These are phyloP conservation scores for Thalassiosira mediterranea DNA, from an alignment of 352 stramenopile species.

Conservation along the genomic window DNA sequence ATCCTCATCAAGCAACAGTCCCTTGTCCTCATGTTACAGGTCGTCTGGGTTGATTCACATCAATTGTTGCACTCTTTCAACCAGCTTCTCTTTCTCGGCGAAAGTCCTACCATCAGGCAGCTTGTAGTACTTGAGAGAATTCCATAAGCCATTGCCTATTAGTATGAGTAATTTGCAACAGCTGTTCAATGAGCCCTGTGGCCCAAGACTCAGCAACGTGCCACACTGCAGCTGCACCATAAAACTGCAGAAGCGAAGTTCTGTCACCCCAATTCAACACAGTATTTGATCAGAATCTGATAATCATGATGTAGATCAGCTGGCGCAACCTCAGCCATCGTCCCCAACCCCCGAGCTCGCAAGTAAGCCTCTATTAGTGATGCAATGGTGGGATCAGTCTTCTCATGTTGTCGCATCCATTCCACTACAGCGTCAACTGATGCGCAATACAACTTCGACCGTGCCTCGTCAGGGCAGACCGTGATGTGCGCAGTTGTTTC, in stretches of 20 bases:
- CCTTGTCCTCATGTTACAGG: not conserved
- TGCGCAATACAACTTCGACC: constrained; percentile 1
- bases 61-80: not conserved
- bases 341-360: not conserved
- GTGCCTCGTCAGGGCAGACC: constrained; percentile 16
- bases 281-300: not conserved
- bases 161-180: constrained; percentile 30
- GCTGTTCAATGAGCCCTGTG: constrained; percentile 4
- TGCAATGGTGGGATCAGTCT: constrained; percentile 1
- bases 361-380: constrained; percentile 13
- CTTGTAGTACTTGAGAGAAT: constrained; percentile 17
- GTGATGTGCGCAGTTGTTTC: constrained; percentile 43
- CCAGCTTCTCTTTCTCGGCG: not conserved
- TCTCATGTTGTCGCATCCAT: constrained; percentile 16
- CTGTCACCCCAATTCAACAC: constrained; percentile 31
- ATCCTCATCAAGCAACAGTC: not conserved
- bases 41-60: not conserved
- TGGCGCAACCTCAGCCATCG: not conserved
- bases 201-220: constrained; percentile 3
- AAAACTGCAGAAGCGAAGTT: constrained; percentile 10
- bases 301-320: not conserved
- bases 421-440: constrained; percentile 7
- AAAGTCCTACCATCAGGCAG: not conserved
- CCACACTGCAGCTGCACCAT: constrained; percentile 6
- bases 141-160: constrained; percentile 45